Evolutionary conservation across 768 basidiomycete species (phyloP).

Genomic region (Boletus eberwhitei): DNA sequence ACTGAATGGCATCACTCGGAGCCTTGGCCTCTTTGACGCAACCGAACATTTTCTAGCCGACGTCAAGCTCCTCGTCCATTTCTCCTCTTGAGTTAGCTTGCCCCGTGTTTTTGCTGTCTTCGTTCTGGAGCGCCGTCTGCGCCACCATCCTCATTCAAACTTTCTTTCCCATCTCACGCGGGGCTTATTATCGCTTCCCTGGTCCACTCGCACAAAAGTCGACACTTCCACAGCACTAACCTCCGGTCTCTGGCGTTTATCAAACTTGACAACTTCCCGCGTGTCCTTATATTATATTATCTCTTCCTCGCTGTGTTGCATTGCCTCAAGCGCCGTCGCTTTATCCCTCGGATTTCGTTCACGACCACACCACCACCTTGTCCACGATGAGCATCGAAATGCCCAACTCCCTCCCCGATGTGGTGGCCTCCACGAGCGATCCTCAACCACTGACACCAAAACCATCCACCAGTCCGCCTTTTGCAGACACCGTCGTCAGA

Average conservation of each 20-base stretch:
- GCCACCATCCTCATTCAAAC: no score
- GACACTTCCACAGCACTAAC: not conserved
- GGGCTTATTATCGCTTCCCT: no score
- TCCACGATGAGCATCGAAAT: not conserved
- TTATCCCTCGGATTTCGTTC: not conserved
- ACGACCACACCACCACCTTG: not conserved
- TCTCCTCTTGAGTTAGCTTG: no score
- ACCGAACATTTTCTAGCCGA: not conserved
- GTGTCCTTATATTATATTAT: not conserved
- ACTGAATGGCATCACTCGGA: no score
- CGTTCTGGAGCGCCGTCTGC: no score
- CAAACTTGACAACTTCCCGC: not conserved
- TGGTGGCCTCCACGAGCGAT: not conserved
- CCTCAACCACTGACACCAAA: constrained; percentile 1
- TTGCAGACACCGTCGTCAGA: constrained; percentile 26
- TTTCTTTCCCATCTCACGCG: not conserved
- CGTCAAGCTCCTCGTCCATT: not conserved
- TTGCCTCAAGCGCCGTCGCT: not conserved
- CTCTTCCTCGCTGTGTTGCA: not conserved
- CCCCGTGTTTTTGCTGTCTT: no score
- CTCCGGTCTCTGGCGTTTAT: not conserved
- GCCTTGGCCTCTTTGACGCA: no score
- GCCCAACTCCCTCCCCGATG: not conserved
- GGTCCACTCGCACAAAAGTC: not conserved
- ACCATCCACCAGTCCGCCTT: constrained; percentile 17